Percentiles rank a stretch among this genome's conserved stretches.
Evolutionary conservation across 208 protist species (phyloP).

Genomic region (Angomonas desouzai): DNA sequence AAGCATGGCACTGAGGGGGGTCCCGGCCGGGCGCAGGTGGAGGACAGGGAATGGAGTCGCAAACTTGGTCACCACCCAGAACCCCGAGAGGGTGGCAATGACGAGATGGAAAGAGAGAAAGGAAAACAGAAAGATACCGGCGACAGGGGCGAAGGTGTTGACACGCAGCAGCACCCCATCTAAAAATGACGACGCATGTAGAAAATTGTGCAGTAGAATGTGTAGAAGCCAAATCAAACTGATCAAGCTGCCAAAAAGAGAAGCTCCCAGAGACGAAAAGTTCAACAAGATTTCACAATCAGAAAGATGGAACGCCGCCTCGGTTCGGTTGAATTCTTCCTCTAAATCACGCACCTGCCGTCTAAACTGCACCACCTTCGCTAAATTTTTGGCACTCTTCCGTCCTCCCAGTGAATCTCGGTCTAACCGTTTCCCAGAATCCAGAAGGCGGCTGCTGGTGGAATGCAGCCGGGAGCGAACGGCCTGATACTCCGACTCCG

Average conservation of each 20-base stretch:
- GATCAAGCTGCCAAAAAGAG: conserved; percentile 38
- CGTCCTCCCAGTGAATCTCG: conserved; percentile 23
- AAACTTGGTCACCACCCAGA: conserved; percentile 74
- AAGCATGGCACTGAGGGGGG: conserved; percentile 93
- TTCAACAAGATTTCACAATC: conserved; percentile 51
- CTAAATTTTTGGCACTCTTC: conserved; percentile 24
- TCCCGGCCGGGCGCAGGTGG: conserved; percentile 72
- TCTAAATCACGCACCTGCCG: conserved; percentile 79
- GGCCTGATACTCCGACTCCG: conserved; percentile 65
- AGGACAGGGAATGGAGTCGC: conserved; percentile 67
- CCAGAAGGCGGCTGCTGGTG: conserved; percentile 63
- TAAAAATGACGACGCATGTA: conserved; percentile 61
- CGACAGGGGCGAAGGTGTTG: conserved; percentile 68
- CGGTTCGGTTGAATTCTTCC: conserved; percentile 54
- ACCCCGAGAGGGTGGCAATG: conserved; percentile 83
- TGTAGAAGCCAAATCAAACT: conserved; percentile 86
- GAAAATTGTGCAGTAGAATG: conserved; percentile 78
- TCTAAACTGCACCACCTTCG: conserved; percentile 61
- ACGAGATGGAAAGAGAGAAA: conserved; percentile 87
- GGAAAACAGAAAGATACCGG: conserved; percentile 86
- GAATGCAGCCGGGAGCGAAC: conserved; percentile 54
- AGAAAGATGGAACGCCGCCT: conserved; percentile 65
- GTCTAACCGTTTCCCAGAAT: conserved; percentile 55
- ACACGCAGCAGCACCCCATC: conserved; percentile 69
- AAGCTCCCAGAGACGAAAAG: conserved; percentile 34